Evolutionary conservation across 2,329 filamentous ascomycete species (phyloP).

Genomic region (Proliferodiscus dingleyae): DNA sequence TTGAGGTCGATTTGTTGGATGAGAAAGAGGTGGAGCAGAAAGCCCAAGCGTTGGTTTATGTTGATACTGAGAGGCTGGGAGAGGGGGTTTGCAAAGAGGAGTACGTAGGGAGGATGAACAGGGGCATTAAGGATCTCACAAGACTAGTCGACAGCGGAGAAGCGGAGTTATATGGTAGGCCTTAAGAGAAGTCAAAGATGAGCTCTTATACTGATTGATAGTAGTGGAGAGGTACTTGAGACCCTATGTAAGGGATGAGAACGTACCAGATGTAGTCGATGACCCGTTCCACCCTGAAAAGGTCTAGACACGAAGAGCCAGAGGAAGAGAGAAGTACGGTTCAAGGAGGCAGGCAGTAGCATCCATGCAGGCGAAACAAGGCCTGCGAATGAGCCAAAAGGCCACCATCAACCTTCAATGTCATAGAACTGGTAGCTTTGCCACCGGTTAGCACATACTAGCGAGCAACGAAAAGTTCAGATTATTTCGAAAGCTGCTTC

Average conservation of each 20-base stretch:
- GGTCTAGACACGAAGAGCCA: too few relatives aligned
- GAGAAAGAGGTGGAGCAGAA: conserved; percentile 20
- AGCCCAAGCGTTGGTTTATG: conserved; percentile 51
- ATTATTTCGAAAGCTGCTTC: too few relatives aligned
- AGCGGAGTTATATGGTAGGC: neutral
- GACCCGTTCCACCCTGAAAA: neutral
- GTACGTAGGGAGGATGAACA: conserved; percentile 61
- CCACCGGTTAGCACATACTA: too few relatives aligned
- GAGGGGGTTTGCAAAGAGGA: conserved; percentile 46
- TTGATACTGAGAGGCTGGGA: conserved; percentile 42
- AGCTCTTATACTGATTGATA: neutral
- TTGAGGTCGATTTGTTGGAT: conserved; percentile 34
- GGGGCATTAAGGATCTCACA: conserved; percentile 56
- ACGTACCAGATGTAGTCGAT: neutral
- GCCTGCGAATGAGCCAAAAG: too few relatives aligned
- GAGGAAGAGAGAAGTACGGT: too few relatives aligned
- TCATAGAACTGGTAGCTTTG: too few relatives aligned
- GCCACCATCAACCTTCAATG: too few relatives aligned
- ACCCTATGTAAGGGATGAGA: neutral
- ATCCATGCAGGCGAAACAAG: too few relatives aligned
- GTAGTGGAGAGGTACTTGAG: neutral
- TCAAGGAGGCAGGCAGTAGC: too few relatives aligned
- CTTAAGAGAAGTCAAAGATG: neutral
- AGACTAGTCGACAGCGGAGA: too few relatives aligned
- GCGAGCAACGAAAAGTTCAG: too few relatives aligned